A percentile compares a stretch with the other conserved stretches of the same genome.
phyloP scores from a whole-genome alignment of 169 alveolate genomes.

The Plasmodium knowlesi region DNA sequence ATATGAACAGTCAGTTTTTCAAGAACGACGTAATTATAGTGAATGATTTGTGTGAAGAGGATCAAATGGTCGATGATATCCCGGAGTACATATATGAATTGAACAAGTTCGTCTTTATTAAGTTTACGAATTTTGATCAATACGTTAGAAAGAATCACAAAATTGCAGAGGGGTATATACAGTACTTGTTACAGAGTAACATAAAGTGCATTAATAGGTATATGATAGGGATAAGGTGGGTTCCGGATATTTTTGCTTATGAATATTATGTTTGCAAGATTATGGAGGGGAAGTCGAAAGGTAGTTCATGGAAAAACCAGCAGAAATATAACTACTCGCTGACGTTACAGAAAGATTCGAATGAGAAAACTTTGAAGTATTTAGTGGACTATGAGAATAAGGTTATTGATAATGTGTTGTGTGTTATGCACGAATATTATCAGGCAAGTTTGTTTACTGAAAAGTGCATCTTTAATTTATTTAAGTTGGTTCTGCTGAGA shows the following conservation, averaged over 20 bases:
- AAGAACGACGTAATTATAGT: conserved; percentile 60
- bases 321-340: conserved; percentile 26
- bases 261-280: conserved; percentile 69
- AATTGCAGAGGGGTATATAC: conserved; percentile 49
- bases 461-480: conserved; percentile 66
- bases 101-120: conserved; percentile 56
- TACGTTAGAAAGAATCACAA: conserved; percentile 56
- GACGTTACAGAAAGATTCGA: conserved; percentile 19
- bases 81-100: conserved; percentile 64
- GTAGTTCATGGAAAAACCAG: neutral
- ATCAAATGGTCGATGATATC: conserved; percentile 8
- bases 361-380: conserved; percentile 14
- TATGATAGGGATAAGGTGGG: conserved; percentile 73
- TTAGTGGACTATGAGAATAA: conserved; percentile 59
- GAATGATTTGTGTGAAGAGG: neutral
- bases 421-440: conserved; percentile 66
- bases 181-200: conserved; percentile 40
- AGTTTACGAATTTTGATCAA: conserved; percentile 48
- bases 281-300: conserved; percentile 21
- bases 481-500: conserved; percentile 60
- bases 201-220: conserved; percentile 62
- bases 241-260: conserved; percentile 56
- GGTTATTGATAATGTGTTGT: conserved; percentile 34
- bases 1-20: conserved; percentile 43
- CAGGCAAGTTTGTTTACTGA: conserved; percentile 70